Evolutionary conservation across 768 basidiomycete genomes (phyloP).

Genomic region (Rhodosporidiobolus sp.): DNA sequence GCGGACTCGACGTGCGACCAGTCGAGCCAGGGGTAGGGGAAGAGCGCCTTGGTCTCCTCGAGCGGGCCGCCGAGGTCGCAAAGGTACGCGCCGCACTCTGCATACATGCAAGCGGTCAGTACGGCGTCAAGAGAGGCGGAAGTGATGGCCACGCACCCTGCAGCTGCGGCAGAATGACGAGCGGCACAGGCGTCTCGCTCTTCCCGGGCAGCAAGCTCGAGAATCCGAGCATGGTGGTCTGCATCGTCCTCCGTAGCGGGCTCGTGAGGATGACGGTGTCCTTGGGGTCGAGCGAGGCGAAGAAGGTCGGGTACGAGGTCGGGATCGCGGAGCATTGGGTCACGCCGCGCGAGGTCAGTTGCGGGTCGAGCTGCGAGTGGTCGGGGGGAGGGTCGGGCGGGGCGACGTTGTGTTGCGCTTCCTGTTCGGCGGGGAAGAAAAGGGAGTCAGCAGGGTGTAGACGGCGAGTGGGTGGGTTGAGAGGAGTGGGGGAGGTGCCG

Average conservation of each 20-base stretch:
- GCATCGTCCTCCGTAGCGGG: slow-evolving; percentile 38
- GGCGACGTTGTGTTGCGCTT: slow-evolving; percentile 31
- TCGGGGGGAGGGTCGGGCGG: slow-evolving; percentile 32
- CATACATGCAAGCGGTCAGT: background rate
- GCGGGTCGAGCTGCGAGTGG: slow-evolving; percentile 18
- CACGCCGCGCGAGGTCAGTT: slow-evolving; percentile 27
- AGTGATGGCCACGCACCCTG: slow-evolving; percentile 11
- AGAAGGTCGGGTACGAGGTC: slow-evolving; percentile 26
- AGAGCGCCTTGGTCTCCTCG: slow-evolving; percentile 13
- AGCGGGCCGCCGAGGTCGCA: slow-evolving; percentile 31
- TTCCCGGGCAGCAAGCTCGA: slow-evolving; percentile 2
- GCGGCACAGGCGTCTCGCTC: background rate
- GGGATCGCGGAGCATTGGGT: slow-evolving; percentile 31
- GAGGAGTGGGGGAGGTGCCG: too few species aligned
- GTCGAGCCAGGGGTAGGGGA: slow-evolving; percentile 30
- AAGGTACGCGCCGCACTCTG: slow-evolving; percentile 26
- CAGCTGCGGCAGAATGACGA: slow-evolving; percentile 27
- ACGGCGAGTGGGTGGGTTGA: too few species aligned
- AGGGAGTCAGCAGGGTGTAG: background rate
- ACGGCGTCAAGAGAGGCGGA: background rate
- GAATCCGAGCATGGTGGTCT: slow-evolving; percentile 31
- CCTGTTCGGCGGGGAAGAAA: background rate
- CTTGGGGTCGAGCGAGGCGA: slow-evolving; percentile 13
- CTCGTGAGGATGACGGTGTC: slow-evolving; percentile 32
- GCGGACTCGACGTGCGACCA: slow-evolving; percentile 17